Base-by-base conservation (phyloP, 2,329 filamentous ascomycete genomes). In the Colletotrichum navitas region DNA sequence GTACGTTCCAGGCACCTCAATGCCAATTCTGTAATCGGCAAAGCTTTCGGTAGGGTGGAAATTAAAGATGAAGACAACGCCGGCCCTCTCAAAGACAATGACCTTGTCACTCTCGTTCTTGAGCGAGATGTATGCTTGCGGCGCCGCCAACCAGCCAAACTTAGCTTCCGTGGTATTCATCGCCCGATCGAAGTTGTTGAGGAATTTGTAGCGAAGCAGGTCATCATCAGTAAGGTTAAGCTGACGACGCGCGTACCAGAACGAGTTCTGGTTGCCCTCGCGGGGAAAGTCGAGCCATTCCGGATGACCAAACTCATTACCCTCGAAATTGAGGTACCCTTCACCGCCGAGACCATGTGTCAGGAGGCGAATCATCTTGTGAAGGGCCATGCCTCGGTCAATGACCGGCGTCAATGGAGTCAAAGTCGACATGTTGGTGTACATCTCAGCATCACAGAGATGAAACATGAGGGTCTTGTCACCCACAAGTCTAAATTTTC, bases 271-370 rank as follows among this genome's bases (percentile, higher is more conserved):
- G 83, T 98, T 98, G 71, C 96, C 96, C 78, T 92, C 94, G 63
- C 96, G 93, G 5, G 96, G 96, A 82, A 99, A 99, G 81, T 99
- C 96, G 49, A 99, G 92, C 96, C 96, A 99, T 82, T 99, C 96
- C 0, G 96, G 96, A 80, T 99, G 96, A 0, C 96, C 96, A 78
- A 99, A 99, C 82, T 99, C 96, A 82, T 99, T 99, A 73, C 96
- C 96, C 83, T 98, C 95, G 77, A 99, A 99, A 85, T 98, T 99
- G 64, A 99, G 92, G 79, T 97, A 99, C 49, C 95, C 96, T 82
- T 99, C 96, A 66, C 96, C 96, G 71, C 96, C 96, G 21, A 99
- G 89, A 52, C 88, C 89, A 80, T 99, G 95, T 1, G 96, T 98
- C 74, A 99, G 85, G 21, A 99, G 89, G 18, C 96, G 93, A 78